phyloP scores from a whole-genome alignment of 2,329 filamentous ascomycete genomes.

The Aspergillus fijiensis region DNA sequence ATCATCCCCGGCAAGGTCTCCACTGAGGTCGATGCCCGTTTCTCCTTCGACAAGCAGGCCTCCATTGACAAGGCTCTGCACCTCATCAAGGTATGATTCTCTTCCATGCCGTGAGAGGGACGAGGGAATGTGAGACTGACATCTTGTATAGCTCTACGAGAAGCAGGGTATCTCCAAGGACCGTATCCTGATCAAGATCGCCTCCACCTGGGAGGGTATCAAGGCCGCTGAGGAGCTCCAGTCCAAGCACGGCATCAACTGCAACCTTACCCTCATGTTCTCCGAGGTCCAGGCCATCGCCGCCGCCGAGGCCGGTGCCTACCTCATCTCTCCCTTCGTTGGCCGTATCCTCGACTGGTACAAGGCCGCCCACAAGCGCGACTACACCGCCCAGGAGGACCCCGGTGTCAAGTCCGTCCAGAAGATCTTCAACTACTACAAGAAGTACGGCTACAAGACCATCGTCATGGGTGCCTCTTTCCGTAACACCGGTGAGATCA shows the following conservation, averaged over 20 bases:
- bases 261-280: constrained; percentile 99
- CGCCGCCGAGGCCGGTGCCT: constrained; percentile 90
- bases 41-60: constrained; percentile 91
- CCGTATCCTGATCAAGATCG: constrained; percentile 96
- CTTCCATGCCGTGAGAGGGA: background rate
- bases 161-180: constrained; percentile 87
- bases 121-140: background rate
- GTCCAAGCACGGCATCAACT: constrained; percentile 93
- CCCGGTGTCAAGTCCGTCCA: constrained; percentile 94
- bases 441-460: constrained; percentile 98
- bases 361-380: constrained; percentile 94
- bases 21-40: constrained; percentile 93
- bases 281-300: constrained; percentile 91
- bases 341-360: constrained; percentile 99
- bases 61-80: constrained; percentile 94
- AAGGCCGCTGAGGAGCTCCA: constrained; percentile 97
- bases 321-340: constrained; percentile 98
- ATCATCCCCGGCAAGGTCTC: constrained; percentile 98
- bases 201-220: constrained; percentile 99
- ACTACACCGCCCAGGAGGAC: constrained; percentile 85
- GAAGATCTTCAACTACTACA: constrained; percentile 99
- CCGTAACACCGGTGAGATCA: constrained; percentile 95
- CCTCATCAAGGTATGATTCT: constrained; percentile 76
- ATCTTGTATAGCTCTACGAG: constrained; percentile 83
- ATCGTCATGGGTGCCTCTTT: constrained; percentile 99